Evolutionary conservation across 139 green algal genomes (phyloP), one percentile per base, ranked within the genome.

Genomic region (Coelastrella sp.): DNA sequence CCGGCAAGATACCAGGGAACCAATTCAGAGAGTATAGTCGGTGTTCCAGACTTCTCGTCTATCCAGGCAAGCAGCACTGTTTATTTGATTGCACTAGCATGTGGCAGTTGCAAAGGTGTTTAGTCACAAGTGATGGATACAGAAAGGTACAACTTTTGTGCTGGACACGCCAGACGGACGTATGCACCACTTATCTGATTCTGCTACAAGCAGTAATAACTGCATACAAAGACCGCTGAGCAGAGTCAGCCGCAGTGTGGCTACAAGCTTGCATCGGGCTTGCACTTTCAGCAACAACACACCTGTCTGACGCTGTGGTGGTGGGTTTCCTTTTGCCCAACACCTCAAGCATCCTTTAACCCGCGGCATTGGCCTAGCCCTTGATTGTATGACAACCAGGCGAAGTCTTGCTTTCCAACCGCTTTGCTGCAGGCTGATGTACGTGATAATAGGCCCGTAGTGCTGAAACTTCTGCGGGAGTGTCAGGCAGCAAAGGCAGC

Each of bases 1-100:
- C 91, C 91, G 23, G 23, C 77, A 3, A 16, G n/a, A 5, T 20
- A 85, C 10, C 83, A 86, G n/a, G 91, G 91, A 2, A 58, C 90
- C 13, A 73, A 61, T 11, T 3, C 22, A 54, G 32, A 23, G 5
- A 65, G 22, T n/a, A 61, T 86, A 11, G 77, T 19, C 20, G 61
- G 32, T 13, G 60, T 54, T 8, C 20, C 23, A 19, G 64, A 86
- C 23, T 57, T 81, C 19, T 60, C 60, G 47, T 14, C 61, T 19
- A 23, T 89, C 17, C 83, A 74, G 32, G 68, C 22, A 4, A n/a
- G 83, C 7, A 75, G 16, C 68, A 20, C 10, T 71, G 61, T 13
- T 19, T 10, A 13, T 71, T 10, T 13, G 61, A 19, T 10, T 71
- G 61, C 11, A 71, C 0, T 13, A 71, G 8, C 11, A 71, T 71